Conservation (phyloP, 2,329 filamentous ascomycete genomes). For the Sarocladium kiliense region DNA sequence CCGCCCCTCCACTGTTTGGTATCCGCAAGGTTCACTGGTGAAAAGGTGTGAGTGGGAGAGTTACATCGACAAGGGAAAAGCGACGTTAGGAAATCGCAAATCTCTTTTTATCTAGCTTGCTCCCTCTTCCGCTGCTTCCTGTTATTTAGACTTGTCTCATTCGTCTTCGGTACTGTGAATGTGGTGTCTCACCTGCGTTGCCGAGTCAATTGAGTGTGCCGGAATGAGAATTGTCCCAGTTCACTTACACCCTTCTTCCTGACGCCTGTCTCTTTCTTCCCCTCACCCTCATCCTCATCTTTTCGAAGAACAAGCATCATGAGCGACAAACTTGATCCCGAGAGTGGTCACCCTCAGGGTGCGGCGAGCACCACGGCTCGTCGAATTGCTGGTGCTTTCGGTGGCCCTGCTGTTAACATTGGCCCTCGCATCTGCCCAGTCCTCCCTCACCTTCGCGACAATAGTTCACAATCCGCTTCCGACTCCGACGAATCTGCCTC, state of each 20-base stretch:
- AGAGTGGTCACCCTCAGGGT: not conserved
- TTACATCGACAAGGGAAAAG: not conserved
- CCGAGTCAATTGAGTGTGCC: not conserved
- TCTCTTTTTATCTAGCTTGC: not conserved
- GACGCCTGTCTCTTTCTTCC: not conserved
- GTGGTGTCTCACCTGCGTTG: not conserved
- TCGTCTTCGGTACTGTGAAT: not conserved
- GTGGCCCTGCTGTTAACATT: conserved; percentile 34
- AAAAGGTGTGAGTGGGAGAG: not conserved
- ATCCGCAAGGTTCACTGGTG: not conserved
- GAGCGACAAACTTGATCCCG: conserved; percentile 7
- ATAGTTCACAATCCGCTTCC: conserved; percentile 6
- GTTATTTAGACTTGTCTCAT: not conserved
- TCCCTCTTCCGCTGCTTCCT: not conserved
- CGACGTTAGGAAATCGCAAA: not conserved
- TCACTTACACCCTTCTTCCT: not conserved
- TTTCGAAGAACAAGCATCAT: not conserved
- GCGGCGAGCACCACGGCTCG: not conserved
- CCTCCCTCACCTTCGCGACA: conserved; percentile 23
- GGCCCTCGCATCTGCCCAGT: conserved; percentile 48
- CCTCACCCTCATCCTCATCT: not conserved
- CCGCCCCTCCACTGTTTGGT: not conserved
- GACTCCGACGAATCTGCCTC: conserved; percentile 32
- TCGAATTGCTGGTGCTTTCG: conserved; percentile 28
- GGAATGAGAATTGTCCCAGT: not conserved